Base-by-base conservation (phyloP, 139 green algal genomes). In the Desmodesmus armatus region DNA sequence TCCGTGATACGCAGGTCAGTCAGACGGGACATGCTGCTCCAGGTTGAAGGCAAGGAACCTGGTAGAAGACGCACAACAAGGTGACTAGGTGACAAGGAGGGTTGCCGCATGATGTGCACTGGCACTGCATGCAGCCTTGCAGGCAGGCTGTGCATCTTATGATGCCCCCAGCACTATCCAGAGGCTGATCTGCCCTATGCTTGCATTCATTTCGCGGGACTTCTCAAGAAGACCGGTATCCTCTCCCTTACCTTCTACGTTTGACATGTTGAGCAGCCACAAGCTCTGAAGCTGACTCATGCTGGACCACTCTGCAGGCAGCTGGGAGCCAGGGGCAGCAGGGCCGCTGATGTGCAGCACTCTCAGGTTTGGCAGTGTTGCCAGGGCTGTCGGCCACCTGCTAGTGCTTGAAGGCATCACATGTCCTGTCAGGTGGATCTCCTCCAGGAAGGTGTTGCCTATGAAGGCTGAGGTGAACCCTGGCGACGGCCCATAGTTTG, bases 271-370 rank as follows among this genome's bases (percentile, higher is more conserved):
- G 5, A 81, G 74, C 74, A 81, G 74, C 49, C 49, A 67, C 31
- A 81, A 9, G 51, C 74, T 81, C 33, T 47, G 2, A 15, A 81
- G 49, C 25, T 69, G 47, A 3, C 27, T n/a, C 74, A 81, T 11
- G 15, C 9, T 11, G 3, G 25, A 39, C 74, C 74, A 81, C 1
- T 3, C 31, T 25, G 49, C 51, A 11, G 74, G 74, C 51, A 81
- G 33, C 15, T 19, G 37, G 25, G 49, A 21, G 51, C 49, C 35
- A 11, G n/a, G 25, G 2, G 17, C n/a, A 39, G 11, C 19, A 3
- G 74, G 35, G 19, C 74, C 74, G 5, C 29, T n/a, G 33, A 81
- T 49, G 17, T 69, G 74, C 49, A 81, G 74, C 19, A 81, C 49
- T 21, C 49, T 67, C 0, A 81, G 72, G 31, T 43, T 49, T 7